These are phyloP conservation scores for Orbilia oligospora DNA, from an alignment of 2,329 filamentous ascomycete genomes.

Conservation along the genomic window DNA sequence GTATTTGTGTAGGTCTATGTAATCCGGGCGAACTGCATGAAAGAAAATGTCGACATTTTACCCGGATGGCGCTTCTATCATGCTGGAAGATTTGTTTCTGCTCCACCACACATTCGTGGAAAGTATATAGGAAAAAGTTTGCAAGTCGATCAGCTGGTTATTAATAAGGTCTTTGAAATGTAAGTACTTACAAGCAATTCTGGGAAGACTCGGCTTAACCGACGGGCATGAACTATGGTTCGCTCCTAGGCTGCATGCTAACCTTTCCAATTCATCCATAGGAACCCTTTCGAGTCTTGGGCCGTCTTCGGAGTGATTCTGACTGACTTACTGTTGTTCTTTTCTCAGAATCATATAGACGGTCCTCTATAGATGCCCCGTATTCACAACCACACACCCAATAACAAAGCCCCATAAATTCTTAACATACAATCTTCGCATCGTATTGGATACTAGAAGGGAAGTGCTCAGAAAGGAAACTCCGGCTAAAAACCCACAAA, in stretches of 20 bases:
- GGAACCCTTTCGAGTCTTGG: neutral
- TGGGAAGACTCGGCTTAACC: no score
- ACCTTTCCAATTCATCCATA: no score
- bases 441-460: slow-evolving; percentile 1
- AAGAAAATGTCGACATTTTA: slow-evolving; percentile 25
- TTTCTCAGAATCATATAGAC: no score
- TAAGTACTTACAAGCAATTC: neutral
- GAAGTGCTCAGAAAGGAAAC: slow-evolving; percentile 13
- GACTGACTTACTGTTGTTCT: no score
- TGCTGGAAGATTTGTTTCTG: neutral
- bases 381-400: neutral
- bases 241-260: no score
- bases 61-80: slow-evolving; percentile 20
- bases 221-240: neutral
- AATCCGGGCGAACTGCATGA: neutral
- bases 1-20: neutral
- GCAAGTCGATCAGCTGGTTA: slow-evolving; percentile 4
- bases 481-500: slow-evolving; percentile 19
- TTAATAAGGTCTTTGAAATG: neutral
- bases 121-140: neutral
- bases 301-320: neutral
- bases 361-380: neutral
- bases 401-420: no score
- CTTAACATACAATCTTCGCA: slow-evolving; percentile 1
- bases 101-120: slow-evolving; percentile 25